These are phyloP conservation scores for Serendipita sp. DNA, from an alignment of 768 basidiomycete genomes.

Conservation along the genomic window DNA sequence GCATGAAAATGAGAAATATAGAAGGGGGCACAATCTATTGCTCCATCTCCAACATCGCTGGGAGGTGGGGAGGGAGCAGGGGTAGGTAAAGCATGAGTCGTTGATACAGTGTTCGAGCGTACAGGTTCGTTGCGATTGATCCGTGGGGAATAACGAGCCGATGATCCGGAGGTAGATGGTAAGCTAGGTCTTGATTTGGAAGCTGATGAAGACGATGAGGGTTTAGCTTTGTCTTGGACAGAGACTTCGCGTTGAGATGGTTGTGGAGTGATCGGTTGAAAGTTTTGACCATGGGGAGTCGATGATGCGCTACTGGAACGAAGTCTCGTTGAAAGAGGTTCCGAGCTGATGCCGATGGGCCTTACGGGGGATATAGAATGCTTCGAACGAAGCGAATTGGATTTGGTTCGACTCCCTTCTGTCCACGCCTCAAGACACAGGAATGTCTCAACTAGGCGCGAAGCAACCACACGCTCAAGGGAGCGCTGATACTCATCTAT, in stretches of 20 bases:
- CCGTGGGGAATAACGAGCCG: conserved; percentile 1
- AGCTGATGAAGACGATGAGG: neutral
- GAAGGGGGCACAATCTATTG: conserved; percentile 27
- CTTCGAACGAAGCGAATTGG: conserved; percentile 10
- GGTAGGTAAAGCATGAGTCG: conserved; percentile 8
- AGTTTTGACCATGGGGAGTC: neutral
- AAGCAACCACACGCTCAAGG: conserved; percentile 52
- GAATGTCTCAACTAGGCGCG: conserved; percentile 66
- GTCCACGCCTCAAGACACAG: conserved; percentile 26
- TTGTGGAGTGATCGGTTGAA: neutral
- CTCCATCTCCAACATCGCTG: no score
- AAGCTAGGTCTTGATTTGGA: neutral
- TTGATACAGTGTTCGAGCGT: conserved; percentile 1
- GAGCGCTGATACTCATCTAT: conserved; percentile 27
- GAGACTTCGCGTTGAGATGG: neutral
- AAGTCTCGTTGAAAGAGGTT: conserved; percentile 10
- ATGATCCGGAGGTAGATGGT: no score
- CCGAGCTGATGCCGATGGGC: neutral
- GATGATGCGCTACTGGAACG: conserved; percentile 10
- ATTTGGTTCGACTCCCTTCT: conserved; percentile 13
- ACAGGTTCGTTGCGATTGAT: neutral
- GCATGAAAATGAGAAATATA: conserved; percentile 66
- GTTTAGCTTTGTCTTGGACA: neutral
- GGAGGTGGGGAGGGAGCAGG: conserved; percentile 14
- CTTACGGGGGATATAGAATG: neutral